Evolutionary conservation across 345 rosid species (phyloP), one percentile per base, ranked within the genome.

Genomic region (Eucalyptus sp.): DNA sequence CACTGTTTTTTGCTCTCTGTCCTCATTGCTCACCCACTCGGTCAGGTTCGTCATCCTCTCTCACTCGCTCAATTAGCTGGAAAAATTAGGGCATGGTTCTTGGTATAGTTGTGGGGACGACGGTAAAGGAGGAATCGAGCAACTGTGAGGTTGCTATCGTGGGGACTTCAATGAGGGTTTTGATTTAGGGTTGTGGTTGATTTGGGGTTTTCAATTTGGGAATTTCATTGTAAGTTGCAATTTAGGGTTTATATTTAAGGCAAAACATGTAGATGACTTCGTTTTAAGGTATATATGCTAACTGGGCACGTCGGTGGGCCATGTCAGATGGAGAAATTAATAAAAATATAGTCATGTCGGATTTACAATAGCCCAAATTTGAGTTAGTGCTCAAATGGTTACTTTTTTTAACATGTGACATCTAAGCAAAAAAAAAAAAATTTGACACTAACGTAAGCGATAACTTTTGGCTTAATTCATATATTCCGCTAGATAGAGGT

Each of bases 291-390:
- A 56, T 56, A 24, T 56, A 24, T 22, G 29, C 62, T 56, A 20
- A 56, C 2, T 48, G 50, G 6, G 29, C 62, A 56, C 1, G 0
- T 56, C 3, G 0, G 27, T 4, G 12, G 27, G 13, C 62, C 4
- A 56, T 24, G 62, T 24, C 3, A 20, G 5, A 56, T 56, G 56
- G 9, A 18, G 56, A 52, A 52, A 52, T 3, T 52, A 52, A 52
- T 52, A 52, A 52, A 18, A 52, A 52, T 52, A 52, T 52, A 52
- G 2, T 52, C 27, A 22, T 10, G 27, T 56, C 3, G 1, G 5
- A 50, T 13, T 50, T 56, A 22, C 0, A 12, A 20, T 22, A 56
- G 22, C 27, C 27, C 62, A 56, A 22, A 56, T 20, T 56, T 9
- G 27, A 56, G 27, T 56, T 56, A 56, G 27, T 24, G 27, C 27